These are phyloP conservation scores for Acanthamoeba triangularis DNA, from an alignment of 208 protist genomes.

Conservation along the genomic window DNA sequence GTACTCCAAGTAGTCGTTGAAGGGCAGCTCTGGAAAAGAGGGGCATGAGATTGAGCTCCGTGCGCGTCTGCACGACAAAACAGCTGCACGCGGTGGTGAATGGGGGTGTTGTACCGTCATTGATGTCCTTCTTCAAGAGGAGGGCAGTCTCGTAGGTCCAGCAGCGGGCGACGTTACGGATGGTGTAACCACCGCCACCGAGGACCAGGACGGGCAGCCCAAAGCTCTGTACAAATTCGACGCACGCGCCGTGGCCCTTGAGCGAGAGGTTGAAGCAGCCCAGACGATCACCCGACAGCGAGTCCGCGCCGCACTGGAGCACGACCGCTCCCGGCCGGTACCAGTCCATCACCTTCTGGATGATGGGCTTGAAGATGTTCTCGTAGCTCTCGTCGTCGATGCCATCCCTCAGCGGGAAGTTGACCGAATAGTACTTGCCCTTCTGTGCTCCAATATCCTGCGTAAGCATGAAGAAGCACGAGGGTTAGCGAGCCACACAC, in stretches of 20 bases:
- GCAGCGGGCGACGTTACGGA: slow-evolving; percentile 98
- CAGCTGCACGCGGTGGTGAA: too few relatives aligned
- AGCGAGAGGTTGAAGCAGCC: slow-evolving; percentile 98
- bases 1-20: slow-evolving; percentile 96
- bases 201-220: slow-evolving; percentile 97
- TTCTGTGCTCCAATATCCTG: slow-evolving; percentile 93
- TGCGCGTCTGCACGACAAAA: too few relatives aligned
- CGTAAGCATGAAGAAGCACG: not conserved
- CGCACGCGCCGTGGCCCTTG: slow-evolving; percentile 95
- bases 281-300: slow-evolving; percentile 97
- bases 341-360: slow-evolving; percentile 95
- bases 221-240: slow-evolving; percentile 96
- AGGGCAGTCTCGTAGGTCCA: slow-evolving; percentile 98
- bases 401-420: slow-evolving; percentile 97
- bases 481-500: slow-evolving; percentile 76
- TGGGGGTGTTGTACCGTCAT: slow-evolving; percentile 75
- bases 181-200: slow-evolving; percentile 99
- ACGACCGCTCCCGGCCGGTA: slow-evolving; percentile 98
- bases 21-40: slow-evolving; percentile 91
- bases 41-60: not conserved
- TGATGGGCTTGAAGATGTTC: slow-evolving; percentile 95
- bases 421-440: slow-evolving; percentile 94
- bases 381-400: slow-evolving; percentile 95
- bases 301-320: slow-evolving; percentile 99
- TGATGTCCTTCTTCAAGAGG: slow-evolving; percentile 88